Conservation (phyloP, 1,139 yeast species). For the Kurtzmaniella natalensis region DNA sequence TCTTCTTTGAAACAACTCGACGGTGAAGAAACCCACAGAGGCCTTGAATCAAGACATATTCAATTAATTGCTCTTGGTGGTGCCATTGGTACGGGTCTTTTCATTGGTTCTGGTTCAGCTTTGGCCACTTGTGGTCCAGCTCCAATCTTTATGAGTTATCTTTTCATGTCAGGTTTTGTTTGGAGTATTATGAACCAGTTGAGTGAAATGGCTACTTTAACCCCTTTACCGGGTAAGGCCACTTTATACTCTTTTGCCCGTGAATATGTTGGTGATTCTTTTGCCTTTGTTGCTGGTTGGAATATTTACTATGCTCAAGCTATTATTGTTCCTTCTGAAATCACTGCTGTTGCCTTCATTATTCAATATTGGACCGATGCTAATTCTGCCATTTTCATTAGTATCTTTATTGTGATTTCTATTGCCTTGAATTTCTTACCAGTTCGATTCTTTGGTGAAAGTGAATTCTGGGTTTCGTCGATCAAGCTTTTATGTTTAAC, state of each 20-base stretch:
- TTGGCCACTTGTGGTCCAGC: conserved; percentile 37
- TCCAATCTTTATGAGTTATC: conserved; percentile 32
- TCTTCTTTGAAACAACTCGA: neutral
- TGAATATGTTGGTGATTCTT: conserved; percentile 47
- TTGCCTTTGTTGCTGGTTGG: conserved; percentile 33
- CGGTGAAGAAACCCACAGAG: conserved; percentile 2
- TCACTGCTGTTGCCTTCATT: conserved; percentile 36
- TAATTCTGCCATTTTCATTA: conserved; percentile 12
- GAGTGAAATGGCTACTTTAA: conserved; percentile 48
- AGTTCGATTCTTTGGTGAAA: conserved; percentile 10
- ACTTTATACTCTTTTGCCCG: conserved; percentile 19
- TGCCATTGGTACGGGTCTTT: conserved; percentile 63
- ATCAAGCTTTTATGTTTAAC: conserved; percentile 8
- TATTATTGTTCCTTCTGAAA: conserved; percentile 33
- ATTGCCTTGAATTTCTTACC: conserved; percentile 7
- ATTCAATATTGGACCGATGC: conserved; percentile 43
- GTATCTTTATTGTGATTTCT: conserved; percentile 7
- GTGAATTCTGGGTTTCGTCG: conserved; percentile 9
- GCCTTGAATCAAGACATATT: conserved; percentile 3
- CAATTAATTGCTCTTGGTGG: conserved; percentile 66
- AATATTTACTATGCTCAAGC: conserved; percentile 37
- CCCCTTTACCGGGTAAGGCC: conserved; percentile 34
- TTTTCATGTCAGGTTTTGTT: conserved; percentile 39
- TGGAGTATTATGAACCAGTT: conserved; percentile 45
- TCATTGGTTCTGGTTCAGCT: conserved; percentile 68